phyloP scores from a whole-genome alignment of 139 green algal genomes.

The Diplosphaera chodatii region DNA sequence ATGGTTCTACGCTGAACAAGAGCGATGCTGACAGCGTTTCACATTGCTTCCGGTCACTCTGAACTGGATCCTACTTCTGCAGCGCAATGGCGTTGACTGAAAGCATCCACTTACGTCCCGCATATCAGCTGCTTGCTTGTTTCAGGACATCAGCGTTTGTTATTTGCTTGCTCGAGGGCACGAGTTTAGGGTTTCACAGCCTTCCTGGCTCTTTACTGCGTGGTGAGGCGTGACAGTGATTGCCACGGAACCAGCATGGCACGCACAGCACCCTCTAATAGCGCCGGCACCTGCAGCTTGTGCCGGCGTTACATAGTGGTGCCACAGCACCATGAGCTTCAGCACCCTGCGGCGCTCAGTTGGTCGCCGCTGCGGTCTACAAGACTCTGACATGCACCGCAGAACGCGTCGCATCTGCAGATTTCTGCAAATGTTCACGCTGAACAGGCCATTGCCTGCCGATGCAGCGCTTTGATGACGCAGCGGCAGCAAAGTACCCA shows the following conservation, averaged over 20 bases:
- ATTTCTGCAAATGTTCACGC: too few relatives aligned
- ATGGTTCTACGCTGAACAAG: too few relatives aligned
- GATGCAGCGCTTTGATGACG: neutral
- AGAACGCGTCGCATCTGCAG: neutral
- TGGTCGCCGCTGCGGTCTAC: neutral
- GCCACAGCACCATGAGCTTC: neutral
- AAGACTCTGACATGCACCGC: neutral
- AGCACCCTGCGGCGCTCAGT: neutral
- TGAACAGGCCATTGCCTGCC: too few relatives aligned
- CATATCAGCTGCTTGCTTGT: too few relatives aligned
- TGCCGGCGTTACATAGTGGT: neutral
- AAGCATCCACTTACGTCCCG: too few relatives aligned
- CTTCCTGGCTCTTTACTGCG: slow-evolving; percentile 4
- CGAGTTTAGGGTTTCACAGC: too few relatives aligned
- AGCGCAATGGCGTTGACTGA: too few relatives aligned
- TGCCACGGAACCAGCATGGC: neutral
- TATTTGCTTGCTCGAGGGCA: too few relatives aligned
- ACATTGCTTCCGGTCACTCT: too few relatives aligned
- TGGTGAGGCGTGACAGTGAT: neutral
- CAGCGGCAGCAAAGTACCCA: neutral
- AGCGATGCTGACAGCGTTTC: too few relatives aligned
- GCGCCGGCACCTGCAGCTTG: neutral
- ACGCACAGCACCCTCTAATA: neutral
- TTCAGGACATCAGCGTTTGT: too few relatives aligned
- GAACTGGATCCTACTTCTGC: too few relatives aligned